These are phyloP conservation scores for Rosa chinensis DNA, from an alignment of 306 rosid species.

Conservation along the genomic window DNA sequence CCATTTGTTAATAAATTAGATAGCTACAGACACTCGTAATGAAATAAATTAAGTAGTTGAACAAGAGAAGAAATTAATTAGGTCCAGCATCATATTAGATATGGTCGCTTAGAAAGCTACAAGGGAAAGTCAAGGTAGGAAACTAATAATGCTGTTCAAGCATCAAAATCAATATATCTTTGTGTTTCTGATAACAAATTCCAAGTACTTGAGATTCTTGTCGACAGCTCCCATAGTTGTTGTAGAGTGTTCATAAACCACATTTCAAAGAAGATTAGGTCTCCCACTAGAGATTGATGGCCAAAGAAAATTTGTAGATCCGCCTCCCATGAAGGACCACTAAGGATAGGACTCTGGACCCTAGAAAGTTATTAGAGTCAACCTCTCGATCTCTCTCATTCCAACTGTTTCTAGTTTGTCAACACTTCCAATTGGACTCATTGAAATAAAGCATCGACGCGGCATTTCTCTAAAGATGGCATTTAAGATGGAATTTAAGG, in stretches of 20 bases:
- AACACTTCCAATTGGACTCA: neutral
- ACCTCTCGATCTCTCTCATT: neutral
- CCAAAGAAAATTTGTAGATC: neutral
- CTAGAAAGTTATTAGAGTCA: constrained; percentile 9
- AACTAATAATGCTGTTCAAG: neutral
- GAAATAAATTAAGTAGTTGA: neutral
- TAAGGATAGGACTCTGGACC: neutral
- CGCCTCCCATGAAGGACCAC: constrained; percentile 15
- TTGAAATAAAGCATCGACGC: neutral
- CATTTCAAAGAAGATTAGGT: neutral
- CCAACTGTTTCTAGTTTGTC: constrained; percentile 6
- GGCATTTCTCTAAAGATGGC: neutral
- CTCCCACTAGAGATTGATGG: neutral
- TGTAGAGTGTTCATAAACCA: neutral
- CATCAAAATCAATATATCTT: neutral
- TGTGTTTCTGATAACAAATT: neutral
- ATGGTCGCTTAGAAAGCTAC: neutral
- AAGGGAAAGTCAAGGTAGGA: neutral
- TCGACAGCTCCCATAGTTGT: neutral
- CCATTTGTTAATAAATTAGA: neutral
- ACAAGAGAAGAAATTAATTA: neutral
- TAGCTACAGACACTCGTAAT: neutral
- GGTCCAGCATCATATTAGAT: constrained; percentile 4
- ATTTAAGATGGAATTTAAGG: neutral
- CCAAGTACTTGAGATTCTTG: neutral